Percentiles rank a stretch among this genome's conserved stretches.
These are phyloP conservation scores for Petasospora rhodanensis DNA, from an alignment of 1,139 yeast genomes.

Conservation along the genomic window DNA sequence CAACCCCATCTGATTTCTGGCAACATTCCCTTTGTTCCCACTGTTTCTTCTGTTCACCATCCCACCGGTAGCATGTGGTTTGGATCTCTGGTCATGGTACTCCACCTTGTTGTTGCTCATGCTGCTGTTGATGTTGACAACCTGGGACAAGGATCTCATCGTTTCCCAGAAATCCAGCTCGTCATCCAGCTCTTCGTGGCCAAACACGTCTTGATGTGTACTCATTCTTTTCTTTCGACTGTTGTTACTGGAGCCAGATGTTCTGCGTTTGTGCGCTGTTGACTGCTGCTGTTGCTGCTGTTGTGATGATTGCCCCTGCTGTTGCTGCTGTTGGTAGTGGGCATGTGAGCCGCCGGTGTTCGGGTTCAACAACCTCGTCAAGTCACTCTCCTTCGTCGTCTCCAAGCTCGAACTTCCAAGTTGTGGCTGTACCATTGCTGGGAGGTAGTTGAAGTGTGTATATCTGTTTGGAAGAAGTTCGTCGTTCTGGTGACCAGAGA, in stretches of 20 bases:
- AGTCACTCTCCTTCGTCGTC: constrained; percentile 36
- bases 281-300: constrained; percentile 5
- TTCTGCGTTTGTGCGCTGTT: constrained; percentile 11
- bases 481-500: constrained; percentile 24
- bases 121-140: constrained; percentile 23
- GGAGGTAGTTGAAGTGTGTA: constrained; percentile 69
- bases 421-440: constrained; percentile 68
- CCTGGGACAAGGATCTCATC: constrained; percentile 48
- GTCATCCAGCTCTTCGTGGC: constrained; percentile 36
- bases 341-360: not conserved
- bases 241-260: constrained; percentile 15
- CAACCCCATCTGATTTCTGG: no score
- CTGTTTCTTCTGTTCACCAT: constrained; percentile 1
- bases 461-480: constrained; percentile 52
- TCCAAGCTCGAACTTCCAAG: constrained; percentile 47
- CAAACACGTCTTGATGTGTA: constrained; percentile 9
- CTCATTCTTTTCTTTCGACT: constrained; percentile 10
- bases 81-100: constrained; percentile 29
- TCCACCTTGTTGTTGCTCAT: constrained; percentile 15
- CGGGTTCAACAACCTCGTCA: constrained; percentile 39
- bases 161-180: constrained; percentile 71
- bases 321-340: constrained; percentile 3
- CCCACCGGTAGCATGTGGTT: no score
- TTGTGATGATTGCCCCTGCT: constrained; percentile 4
- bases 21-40: no score